phyloP scores from a whole-genome alignment of 2,329 filamentous ascomycete genomes.

The Paradendryphiella salina region DNA sequence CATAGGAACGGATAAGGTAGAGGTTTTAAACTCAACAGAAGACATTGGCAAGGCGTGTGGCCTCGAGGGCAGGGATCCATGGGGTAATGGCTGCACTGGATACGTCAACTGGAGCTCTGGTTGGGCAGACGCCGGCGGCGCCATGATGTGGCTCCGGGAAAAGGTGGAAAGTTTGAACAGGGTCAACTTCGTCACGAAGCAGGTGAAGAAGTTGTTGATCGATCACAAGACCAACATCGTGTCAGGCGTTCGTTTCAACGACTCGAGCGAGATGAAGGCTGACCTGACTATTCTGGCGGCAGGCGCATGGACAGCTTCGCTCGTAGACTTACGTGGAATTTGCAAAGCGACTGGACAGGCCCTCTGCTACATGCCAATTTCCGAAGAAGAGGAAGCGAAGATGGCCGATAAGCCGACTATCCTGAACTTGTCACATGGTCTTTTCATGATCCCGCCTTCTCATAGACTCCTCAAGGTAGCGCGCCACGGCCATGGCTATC shows the following conservation, averaged over 20 bases:
- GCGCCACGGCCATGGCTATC: conserved; percentile 56
- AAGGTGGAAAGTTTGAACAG: conserved; percentile 60
- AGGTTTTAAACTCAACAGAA: conserved; percentile 44
- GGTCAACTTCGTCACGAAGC: conserved; percentile 54
- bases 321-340: conserved; percentile 77
- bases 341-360: conserved; percentile 81
- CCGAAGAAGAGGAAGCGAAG: conserved; percentile 67
- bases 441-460: conserved; percentile 74
- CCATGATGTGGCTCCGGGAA: conserved; percentile 66
- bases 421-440: conserved; percentile 70
- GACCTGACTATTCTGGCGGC: conserved; percentile 79
- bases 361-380: conserved; percentile 76
- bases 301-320: conserved; percentile 80
- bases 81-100: conserved; percentile 60
- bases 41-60: conserved; percentile 49
- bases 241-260: conserved; percentile 62
- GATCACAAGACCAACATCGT: conserved; percentile 44
- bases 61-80: conserved; percentile 47
- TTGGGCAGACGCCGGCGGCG: conserved; percentile 77
- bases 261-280: conserved; percentile 59
- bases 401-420: conserved; percentile 71
- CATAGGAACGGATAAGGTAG: conserved; percentile 46
- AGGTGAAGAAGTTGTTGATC: conserved; percentile 53
- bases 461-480: conserved; percentile 53
- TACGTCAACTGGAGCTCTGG: conserved; percentile 76